Base-by-base conservation (phyloP, 78 protist genomes). In the Dictyostelium intermedium region DNA sequence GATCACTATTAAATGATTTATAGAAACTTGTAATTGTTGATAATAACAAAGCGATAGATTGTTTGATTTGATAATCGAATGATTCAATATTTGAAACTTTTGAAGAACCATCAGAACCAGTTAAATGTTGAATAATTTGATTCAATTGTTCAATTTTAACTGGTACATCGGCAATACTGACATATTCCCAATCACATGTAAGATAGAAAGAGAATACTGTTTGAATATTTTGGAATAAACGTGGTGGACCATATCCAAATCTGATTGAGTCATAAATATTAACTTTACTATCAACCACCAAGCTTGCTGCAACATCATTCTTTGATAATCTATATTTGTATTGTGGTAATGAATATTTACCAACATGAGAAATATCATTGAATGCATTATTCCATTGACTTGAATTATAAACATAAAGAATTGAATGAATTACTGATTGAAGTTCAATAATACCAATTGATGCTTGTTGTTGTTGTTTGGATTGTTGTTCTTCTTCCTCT, bases 221-320 rank as follows among this genome's bases (percentile, higher is more conserved):
- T 70, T 84, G 95, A 63, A 91, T 78, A 35, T 43, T 72, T 63
- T 91, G 95, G 91, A 84, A 73, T 5, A 91, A 50, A 53, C 95
- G 82, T 20, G 95, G 87, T 34, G 95, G 95, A 53, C 95, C 94
- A 80, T 60, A 50, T 11, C 93, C 93, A 56, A 78, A 37, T 25
- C 70, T 43, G 30, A 87, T 87, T 3, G 72, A 32, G 30, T 87
- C 93, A 23, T 73, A 86, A 11, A 30, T 45, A 85, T 50, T 43
- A 43, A 27, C 16, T 47, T 14, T 4, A 7, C 3, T 60, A 11
- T 72, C 39, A 3, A 30, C 18, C 13, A 30, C 18, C 13, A 34
- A 2, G 2, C 8, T 50, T 18, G 78, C 78, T 10, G 61, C 77
- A 3, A 32, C 74, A 66, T 66, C 50, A 13, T 66, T 83, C 41